phyloP scores from a whole-genome alignment of 176 grass and related monocot genomes.

The Aegilops tauschii region DNA sequence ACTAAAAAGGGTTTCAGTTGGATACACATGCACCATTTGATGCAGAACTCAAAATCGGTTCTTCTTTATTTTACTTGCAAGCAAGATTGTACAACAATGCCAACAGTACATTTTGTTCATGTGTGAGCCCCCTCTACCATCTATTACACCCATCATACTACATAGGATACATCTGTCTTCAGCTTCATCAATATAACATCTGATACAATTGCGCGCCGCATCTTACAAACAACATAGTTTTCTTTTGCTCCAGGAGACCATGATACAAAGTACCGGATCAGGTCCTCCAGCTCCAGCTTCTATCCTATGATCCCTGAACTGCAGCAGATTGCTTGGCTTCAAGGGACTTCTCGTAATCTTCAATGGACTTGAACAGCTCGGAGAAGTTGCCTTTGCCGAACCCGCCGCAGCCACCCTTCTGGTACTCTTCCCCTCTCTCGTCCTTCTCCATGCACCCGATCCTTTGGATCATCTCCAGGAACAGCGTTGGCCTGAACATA shows the following conservation, averaged over 20 bases:
- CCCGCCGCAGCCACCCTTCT: conserved; percentile 79
- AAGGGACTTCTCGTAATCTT: conserved; percentile 93
- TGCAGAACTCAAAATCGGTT: background rate
- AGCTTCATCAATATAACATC: background rate
- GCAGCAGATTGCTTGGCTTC: conserved; percentile 55
- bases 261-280: background rate
- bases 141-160: conserved; percentile 1
- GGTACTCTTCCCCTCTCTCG: conserved; percentile 55
- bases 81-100: conserved; percentile 3
- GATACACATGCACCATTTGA: background rate
- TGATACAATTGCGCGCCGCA: background rate
- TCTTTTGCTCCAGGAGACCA: conserved; percentile 14
- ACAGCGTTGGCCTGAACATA: conserved; percentile 70
- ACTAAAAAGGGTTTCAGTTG: too few relatives aligned
- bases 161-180: background rate
- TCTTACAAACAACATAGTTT: background rate
- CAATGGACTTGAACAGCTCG: conserved; percentile 86
- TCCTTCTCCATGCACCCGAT: conserved; percentile 93
- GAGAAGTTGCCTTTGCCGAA: conserved; percentile 97
- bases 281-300: background rate
- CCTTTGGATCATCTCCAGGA: conserved; percentile 94
- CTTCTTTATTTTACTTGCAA: conserved; percentile 1
- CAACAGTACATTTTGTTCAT: conserved; percentile 4
- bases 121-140: background rate
- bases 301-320: conserved; percentile 33